A percentile compares a stretch with the other conserved stretches of the same genome.
Conservation (phyloP, 192 early-diverging fungal genomes). For the Rhizophagus sp. region DNA sequence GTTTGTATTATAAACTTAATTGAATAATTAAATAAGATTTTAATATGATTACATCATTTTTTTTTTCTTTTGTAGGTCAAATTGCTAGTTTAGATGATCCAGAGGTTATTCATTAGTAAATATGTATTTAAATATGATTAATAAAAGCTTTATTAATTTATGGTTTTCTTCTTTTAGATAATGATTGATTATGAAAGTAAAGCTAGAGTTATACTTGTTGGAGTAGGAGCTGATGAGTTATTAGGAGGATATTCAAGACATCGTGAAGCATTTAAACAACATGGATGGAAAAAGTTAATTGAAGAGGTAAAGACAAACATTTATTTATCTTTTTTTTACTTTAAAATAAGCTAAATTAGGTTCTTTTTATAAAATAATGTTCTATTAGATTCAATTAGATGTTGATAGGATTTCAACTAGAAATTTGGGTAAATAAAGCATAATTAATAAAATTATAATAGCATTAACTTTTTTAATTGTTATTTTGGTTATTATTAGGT, state of each 20-base stretch:
- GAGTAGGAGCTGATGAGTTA: conserved; percentile 94
- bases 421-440: conserved; percentile 63
- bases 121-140: neutral
- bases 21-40: neutral
- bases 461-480: neutral
- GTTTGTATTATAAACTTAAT: conserved; percentile 31
- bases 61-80: conserved; percentile 19
- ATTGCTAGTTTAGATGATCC: conserved; percentile 1
- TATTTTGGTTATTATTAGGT: conserved; percentile 39
- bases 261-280: conserved; percentile 64
- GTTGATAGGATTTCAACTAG: conserved; percentile 81
- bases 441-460: neutral
- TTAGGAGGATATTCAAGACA: conserved; percentile 92
- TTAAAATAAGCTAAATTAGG: neutral
- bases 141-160: neutral
- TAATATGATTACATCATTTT: neutral
- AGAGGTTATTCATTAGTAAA: neutral
- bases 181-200: conserved; percentile 56
- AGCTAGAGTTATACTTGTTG: conserved; percentile 81
- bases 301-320: conserved; percentile 46
- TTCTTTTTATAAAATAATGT: neutral
- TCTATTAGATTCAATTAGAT: conserved; percentile 71
- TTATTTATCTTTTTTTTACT: neutral
- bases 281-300: conserved; percentile 68
- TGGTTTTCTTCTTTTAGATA: conserved; percentile 16